Base-by-base conservation (phyloP, 208 protist species). In the Trypanosoma boissoni region DNA sequence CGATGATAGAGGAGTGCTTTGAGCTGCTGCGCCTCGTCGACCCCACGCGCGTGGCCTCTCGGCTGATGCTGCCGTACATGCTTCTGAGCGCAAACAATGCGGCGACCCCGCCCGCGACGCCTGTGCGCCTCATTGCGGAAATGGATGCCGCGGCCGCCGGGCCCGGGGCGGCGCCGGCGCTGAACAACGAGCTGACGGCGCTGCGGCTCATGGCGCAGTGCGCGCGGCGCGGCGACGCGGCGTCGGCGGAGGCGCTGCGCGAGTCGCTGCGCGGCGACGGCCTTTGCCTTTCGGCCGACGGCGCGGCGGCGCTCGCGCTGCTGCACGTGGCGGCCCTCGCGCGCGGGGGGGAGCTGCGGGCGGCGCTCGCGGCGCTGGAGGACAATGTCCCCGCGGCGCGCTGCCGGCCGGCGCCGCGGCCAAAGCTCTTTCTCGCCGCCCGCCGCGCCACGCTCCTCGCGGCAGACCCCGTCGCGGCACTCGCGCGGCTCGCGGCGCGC, bases 171-270 rank as follows among this genome's bases (percentile, higher is more conserved):
- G 60, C 44, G 26, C 80, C 83, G 20, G 41, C 79, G 28, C 72
- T 94, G 45, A 82, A 68, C 70, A 87, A 76, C 61, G 87, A 91
- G 52, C 52, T 73, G 0, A 94, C 87, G 0, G 57, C 77, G 29
- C 73, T 94, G 45, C 80, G 80, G 21, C 72, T 94, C n/a, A 59
- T 91, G 27, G 74, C 79, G 7, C 91, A 94, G 72, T 94, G 88
- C 59, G 73, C 82, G 20, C 67, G 74, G 31, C 78, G 74, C 65
- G 69, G 65, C 10, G 84, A 91, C 46, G 71, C 68, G 18, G 68
- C 27, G 7, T 59, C 81, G 1, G 78, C 81, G 12, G 45, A 42
- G 6, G 78, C 78, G 50, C 31, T 91, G 41, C 53, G 68, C 20
- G 32, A 43, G 18, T 91, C 88, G 55, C n/a, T n/a, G n/a, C n/a